Evolutionary conservation across 148 eudicot species (phyloP), one percentile per base, ranked within the genome.

Genomic region (Rhododendron ferrugineum): DNA sequence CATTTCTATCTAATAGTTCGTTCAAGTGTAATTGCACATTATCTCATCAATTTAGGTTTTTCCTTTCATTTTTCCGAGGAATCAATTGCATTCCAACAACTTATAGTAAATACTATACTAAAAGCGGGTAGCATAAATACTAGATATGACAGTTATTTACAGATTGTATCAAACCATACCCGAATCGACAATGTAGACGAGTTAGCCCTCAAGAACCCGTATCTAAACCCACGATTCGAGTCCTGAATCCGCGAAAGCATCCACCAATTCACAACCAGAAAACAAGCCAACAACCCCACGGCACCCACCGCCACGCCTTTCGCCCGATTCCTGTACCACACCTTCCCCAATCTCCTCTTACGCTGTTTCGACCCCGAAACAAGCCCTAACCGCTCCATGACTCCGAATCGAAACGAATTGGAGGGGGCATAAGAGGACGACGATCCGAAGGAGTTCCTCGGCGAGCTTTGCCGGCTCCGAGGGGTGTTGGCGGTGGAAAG

Each of bases 211-310:
- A 90, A 86, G 44, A 85, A 82, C 85, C 79, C 81, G 54, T 87
- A 84, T 54, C 87, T 86, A 49, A 85, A 87, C 70, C 72, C 72
- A 1, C n/a, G 82, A 20, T 83, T 89, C 36, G 93, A 72, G 68
- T 91, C 87, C 62, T 83, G 91, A 84, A 96, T 93, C 89, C 94
- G 91, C 32, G 82, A 92, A 88, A 95, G 91, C 94, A 96, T 95
- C 95, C 96, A 96, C 92, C 94, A 92, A 88, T 96, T 91, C 40
- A 91, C 46, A 60, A 89, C 32, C 60, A 96, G 85, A 83, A 96
- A 95, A 44, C 91, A 84, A 37, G 86, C 89, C 85, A 96, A 58
- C 81, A 94, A 90, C 18, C 89, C 93, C 84, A 89, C 73, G 28
- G 94, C 49, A 34, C 77, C 88, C 23, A 18, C 72, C 66, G 90